Conservation (phyloP, 345 rosid genomes). For the Syzygium aqueum region DNA sequence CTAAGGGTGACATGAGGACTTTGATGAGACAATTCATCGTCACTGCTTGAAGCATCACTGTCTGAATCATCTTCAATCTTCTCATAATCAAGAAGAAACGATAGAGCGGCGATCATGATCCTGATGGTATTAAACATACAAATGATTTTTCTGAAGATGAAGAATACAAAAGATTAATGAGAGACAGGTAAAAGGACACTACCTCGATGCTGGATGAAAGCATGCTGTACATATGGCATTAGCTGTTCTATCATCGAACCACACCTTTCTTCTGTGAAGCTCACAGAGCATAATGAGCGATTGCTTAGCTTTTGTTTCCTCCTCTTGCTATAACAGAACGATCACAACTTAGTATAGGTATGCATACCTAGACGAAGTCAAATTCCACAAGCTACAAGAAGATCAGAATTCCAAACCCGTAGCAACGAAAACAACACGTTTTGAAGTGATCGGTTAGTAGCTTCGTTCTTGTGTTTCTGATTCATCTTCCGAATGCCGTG, state of each 20-base stretch:
- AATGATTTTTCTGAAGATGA: background rate
- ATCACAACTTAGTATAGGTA: background rate
- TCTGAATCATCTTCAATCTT: conserved; percentile 61
- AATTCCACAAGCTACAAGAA: background rate
- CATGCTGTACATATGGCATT: conserved; percentile 88
- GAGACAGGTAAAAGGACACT: background rate
- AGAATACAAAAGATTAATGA: background rate
- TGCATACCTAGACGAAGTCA: background rate
- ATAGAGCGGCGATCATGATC: conserved; percentile 71
- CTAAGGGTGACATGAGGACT: conserved; percentile 36
- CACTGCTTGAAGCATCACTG: conserved; percentile 64
- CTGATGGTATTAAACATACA: conserved; percentile 20
- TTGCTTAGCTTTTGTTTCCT: conserved; percentile 73
- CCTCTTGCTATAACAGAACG: conserved; percentile 43
- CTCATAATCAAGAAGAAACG: conserved; percentile 89
- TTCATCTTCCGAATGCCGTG: conserved; percentile 75
- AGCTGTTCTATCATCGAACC: conserved; percentile 89
- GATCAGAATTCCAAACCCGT: conserved; percentile 33
- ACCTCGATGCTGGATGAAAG: conserved; percentile 85
- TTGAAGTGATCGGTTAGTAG: conserved; percentile 68
- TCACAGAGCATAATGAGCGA: conserved; percentile 63
- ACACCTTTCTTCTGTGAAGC: conserved; percentile 71
- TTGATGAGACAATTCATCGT: conserved; percentile 50
- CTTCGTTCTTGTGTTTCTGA: conserved; percentile 63
- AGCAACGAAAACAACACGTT: conserved; percentile 57